Evolutionary conservation across 2,329 filamentous ascomycete genomes (phyloP).

Genomic region (Aspergillus brasiliensis): DNA sequence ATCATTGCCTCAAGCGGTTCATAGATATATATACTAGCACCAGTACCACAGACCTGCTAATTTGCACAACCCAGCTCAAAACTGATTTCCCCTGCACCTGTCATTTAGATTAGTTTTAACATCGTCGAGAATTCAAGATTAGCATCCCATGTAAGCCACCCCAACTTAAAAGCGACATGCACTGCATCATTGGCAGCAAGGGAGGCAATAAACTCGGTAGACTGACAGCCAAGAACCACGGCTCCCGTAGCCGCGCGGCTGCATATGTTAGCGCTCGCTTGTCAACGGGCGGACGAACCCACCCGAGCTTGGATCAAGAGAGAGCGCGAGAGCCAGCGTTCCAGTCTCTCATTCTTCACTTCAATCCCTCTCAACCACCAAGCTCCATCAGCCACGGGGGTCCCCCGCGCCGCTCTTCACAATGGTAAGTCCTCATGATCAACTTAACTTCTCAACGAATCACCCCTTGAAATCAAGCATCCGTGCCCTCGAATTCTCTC

Average conservation of each 20-base stretch:
- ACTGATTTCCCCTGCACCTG: no score
- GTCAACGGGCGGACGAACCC: conserved; percentile 17
- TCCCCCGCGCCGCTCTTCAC: conserved; percentile 23
- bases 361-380: conserved; percentile 22
- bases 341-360: conserved; percentile 19
- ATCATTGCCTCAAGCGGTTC: not conserved
- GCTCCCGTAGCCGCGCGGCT: conserved; percentile 26
- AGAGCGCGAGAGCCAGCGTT: not conserved
- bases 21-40: no score
- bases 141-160: not conserved
- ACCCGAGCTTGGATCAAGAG: conserved; percentile 23
- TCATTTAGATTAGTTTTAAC: no score
- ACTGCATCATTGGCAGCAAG: not conserved
- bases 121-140: no score
- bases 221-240: not conserved
- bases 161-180: not conserved
- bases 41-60: no score
- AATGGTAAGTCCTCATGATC: conserved; percentile 30
- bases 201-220: not conserved
- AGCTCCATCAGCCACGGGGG: conserved; percentile 16
- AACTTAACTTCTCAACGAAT: not conserved
- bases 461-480: not conserved
- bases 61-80: no score
- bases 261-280: conserved; percentile 28
- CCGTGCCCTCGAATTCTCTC: not conserved